These are phyloP conservation scores for Aspergillus sp. DNA, from an alignment of 2,329 filamentous ascomycete genomes.

Conservation along the genomic window DNA sequence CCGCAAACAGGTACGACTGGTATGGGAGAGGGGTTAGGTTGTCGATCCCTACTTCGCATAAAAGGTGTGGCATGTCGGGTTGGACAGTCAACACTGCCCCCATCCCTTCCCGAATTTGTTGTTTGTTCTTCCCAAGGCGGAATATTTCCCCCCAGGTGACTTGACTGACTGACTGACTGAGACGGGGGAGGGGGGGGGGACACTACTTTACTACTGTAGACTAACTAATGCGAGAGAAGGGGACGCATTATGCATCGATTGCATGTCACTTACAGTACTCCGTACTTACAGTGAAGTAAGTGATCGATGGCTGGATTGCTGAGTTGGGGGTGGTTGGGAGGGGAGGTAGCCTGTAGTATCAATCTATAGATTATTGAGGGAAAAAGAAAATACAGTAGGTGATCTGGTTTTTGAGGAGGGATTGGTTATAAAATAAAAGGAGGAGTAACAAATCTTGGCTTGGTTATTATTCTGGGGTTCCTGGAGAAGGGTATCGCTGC, in stretches of 20 bases:
- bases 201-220: too few relatives aligned
- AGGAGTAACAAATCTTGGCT: too few relatives aligned
- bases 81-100: slow-evolving; percentile 3
- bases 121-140: background rate
- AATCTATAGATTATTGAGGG: background rate
- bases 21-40: background rate
- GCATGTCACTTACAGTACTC: background rate
- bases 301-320: background rate
- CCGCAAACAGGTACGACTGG: slow-evolving; percentile 5
- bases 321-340: background rate
- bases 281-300: background rate
- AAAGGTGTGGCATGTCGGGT: slow-evolving; percentile 5
- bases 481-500: too few relatives aligned
- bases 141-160: background rate
- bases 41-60: slow-evolving; percentile 8
- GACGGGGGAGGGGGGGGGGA: too few relatives aligned
- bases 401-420: background rate
- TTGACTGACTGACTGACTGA: too few relatives aligned
- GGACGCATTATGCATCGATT: background rate
- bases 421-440: too few relatives aligned
- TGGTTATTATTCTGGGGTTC: too few relatives aligned
- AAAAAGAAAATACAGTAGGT: background rate
- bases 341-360: too few relatives aligned
- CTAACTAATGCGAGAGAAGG: background rate
- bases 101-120: background rate